Evolutionary conservation across 495 filamentous ascomycete species (phyloP).

Genomic region (Aspergillus taichungensis): DNA sequence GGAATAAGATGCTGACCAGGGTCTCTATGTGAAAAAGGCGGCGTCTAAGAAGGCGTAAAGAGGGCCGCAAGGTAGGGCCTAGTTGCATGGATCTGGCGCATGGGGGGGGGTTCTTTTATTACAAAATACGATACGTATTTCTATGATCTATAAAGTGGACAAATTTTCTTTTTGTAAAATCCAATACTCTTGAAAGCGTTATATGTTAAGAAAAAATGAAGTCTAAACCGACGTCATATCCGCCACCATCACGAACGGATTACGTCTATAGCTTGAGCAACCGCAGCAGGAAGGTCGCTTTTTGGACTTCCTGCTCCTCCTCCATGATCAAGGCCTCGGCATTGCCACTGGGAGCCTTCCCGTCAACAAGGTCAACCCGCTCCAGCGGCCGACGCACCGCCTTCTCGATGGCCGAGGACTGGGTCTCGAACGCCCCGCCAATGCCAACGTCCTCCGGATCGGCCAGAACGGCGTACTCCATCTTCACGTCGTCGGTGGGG

Average conservation of each 20-base stretch:
- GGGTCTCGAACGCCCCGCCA: slow-evolving; percentile 61
- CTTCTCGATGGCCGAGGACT: slow-evolving; percentile 63
- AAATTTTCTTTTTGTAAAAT: no score
- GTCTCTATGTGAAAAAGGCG: slow-evolving; percentile 13
- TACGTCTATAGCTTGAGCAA: slow-evolving; percentile 60
- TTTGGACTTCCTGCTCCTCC: slow-evolving; percentile 85
- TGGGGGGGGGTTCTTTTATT: not conserved
- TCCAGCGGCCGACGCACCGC: slow-evolving; percentile 73
- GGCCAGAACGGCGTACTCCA: slow-evolving; percentile 67
- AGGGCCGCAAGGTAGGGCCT: not conserved
- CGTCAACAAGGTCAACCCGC: slow-evolving; percentile 56
- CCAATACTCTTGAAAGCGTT: no score
- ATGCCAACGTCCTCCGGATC: slow-evolving; percentile 74
- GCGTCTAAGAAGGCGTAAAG: slow-evolving; percentile 32
- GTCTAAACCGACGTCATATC: not conserved
- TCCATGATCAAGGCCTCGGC: slow-evolving; percentile 60
- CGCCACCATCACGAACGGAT: not conserved
- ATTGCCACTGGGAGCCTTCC: slow-evolving; percentile 47
- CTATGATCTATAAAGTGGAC: no score
- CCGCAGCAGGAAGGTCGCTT: slow-evolving; percentile 75
- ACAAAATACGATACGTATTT: no score
- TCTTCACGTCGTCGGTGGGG: slow-evolving; percentile 76
- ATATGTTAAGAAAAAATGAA: no score
- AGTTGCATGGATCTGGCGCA: not conserved
- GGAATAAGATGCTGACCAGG: not conserved